Evolutionary conservation across 148 eudicot species (phyloP).

Genomic region (Dianthus caryophyllus): DNA sequence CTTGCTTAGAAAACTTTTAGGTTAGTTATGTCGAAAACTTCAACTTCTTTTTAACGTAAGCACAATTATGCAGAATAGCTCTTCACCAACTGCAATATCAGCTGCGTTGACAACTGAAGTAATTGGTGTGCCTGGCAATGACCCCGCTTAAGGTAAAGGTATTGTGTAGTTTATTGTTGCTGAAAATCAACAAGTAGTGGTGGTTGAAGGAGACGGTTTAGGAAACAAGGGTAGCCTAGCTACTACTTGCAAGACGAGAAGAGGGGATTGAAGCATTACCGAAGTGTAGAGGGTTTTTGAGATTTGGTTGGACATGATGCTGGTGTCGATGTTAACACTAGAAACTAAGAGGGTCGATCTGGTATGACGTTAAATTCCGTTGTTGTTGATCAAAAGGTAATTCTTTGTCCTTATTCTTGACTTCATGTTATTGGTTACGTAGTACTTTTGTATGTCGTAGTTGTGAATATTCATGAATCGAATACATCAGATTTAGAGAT

Average conservation of each 20-base stretch:
- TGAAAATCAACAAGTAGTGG: slow-evolving; percentile 35
- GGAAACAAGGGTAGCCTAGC: slow-evolving; percentile 68
- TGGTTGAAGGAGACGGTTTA: slow-evolving; percentile 50
- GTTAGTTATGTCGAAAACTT: not conserved
- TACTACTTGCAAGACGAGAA: slow-evolving; percentile 55
- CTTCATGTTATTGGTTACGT: slow-evolving; percentile 17
- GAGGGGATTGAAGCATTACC: slow-evolving; percentile 72
- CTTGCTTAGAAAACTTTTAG: no score
- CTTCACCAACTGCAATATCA: slow-evolving; percentile 28
- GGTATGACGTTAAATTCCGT: not conserved
- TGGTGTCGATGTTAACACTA: slow-evolving; percentile 77
- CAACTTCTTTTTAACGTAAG: slow-evolving; percentile 7
- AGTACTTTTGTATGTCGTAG: not conserved
- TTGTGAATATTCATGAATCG: slow-evolving; percentile 23
- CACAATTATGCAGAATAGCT: slow-evolving; percentile 24
- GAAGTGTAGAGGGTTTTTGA: slow-evolving; percentile 61
- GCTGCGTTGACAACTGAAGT: slow-evolving; percentile 32
- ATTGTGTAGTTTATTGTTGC: slow-evolving; percentile 22
- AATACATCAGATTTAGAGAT: slow-evolving; percentile 6
- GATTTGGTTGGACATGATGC: slow-evolving; percentile 94
- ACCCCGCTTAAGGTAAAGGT: slow-evolving; percentile 31
- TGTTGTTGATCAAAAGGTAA: slow-evolving; percentile 13
- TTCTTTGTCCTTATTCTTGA: not conserved
- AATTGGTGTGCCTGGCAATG: slow-evolving; percentile 7
- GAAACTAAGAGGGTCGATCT: slow-evolving; percentile 32